Conservation (phyloP, 2,329 filamentous ascomycete species). For the Xylaria sp. region DNA sequence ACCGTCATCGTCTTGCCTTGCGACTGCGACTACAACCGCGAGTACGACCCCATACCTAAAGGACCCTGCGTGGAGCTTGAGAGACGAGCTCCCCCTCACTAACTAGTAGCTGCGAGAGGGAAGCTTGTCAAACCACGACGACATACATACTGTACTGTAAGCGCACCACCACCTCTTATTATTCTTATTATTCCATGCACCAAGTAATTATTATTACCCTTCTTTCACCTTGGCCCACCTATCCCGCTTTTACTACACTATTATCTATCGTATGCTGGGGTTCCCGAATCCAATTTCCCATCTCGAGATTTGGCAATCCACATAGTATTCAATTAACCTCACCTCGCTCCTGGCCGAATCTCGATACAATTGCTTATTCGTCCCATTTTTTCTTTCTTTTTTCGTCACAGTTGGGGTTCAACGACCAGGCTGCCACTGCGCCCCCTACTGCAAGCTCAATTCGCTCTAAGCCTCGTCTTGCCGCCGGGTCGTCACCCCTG, state of each 20-base stretch:
- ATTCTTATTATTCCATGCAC: background rate
- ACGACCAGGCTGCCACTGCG: constrained; percentile 8
- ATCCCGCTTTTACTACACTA: constrained; percentile 6
- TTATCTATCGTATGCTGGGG: constrained; percentile 5
- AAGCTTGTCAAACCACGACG: constrained; percentile 22
- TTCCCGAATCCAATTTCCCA: constrained; percentile 2
- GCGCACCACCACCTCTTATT: constrained; percentile 8
- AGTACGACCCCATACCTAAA: constrained; percentile 2
- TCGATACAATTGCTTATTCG: background rate
- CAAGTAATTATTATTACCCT: background rate
- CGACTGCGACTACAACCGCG: constrained; percentile 1
- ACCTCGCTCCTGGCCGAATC: background rate
- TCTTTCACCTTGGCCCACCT: constrained; percentile 15
- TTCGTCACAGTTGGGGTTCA: constrained; percentile 13
- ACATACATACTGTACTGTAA: constrained; percentile 12
- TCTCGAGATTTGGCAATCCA: constrained; percentile 9
- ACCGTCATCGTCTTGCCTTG: constrained; percentile 20
- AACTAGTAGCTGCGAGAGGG: constrained; percentile 2
- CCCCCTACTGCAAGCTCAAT: constrained; percentile 11
- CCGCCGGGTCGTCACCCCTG: constrained; percentile 21
- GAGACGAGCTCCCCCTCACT: constrained; percentile 20
- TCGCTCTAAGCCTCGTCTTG: constrained; percentile 23
- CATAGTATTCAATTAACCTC: constrained; percentile 8
- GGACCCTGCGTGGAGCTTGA: constrained; percentile 22
- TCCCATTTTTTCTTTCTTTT: background rate